phyloP scores from a whole-genome alignment of 768 basidiomycete species.

The Chalciporus piperatus region DNA sequence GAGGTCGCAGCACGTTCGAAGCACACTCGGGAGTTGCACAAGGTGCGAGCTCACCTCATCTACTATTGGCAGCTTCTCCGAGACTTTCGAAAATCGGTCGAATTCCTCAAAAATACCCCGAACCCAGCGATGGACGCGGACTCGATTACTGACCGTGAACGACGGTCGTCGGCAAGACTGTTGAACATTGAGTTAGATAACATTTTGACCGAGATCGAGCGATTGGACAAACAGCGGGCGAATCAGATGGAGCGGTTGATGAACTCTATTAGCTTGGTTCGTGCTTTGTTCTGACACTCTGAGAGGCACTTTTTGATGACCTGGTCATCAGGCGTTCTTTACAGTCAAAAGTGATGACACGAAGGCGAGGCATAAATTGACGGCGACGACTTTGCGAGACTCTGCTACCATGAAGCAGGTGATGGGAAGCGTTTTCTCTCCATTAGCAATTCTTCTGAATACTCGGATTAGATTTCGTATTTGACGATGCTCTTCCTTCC shows the following conservation, averaged over 20 bases:
- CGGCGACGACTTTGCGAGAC: conserved; percentile 40
- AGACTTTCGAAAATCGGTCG: conserved; percentile 50
- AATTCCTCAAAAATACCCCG: conserved; percentile 45
- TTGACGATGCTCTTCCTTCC: conserved; percentile 65
- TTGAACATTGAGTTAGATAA: conserved; percentile 47
- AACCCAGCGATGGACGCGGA: conserved; percentile 45
- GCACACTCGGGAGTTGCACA: conserved; percentile 52
- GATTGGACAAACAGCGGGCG: conserved; percentile 38
- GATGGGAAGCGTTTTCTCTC: not conserved
- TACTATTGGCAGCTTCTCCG: conserved; percentile 52
- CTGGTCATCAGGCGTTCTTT: conserved; percentile 47
- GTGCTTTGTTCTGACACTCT: not conserved
- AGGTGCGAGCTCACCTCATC: conserved; percentile 55
- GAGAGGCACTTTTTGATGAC: not conserved
- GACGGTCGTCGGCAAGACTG: conserved; percentile 26
- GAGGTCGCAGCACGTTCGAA: conserved; percentile 26
- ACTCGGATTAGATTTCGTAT: conserved; percentile 35
- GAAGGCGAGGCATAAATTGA: conserved; percentile 48
- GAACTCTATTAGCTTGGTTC: conserved; percentile 34
- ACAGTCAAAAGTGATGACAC: conserved; percentile 58
- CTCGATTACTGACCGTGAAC: conserved; percentile 12
- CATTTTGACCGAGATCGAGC: conserved; percentile 47
- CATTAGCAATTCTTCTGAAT: conserved; percentile 24
- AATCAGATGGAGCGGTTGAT: conserved; percentile 30
- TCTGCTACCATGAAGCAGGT: conserved; percentile 40